Evolutionary conservation across 2,329 filamentous ascomycete genomes (phyloP).

Genomic region (Fusarium marasasianum): DNA sequence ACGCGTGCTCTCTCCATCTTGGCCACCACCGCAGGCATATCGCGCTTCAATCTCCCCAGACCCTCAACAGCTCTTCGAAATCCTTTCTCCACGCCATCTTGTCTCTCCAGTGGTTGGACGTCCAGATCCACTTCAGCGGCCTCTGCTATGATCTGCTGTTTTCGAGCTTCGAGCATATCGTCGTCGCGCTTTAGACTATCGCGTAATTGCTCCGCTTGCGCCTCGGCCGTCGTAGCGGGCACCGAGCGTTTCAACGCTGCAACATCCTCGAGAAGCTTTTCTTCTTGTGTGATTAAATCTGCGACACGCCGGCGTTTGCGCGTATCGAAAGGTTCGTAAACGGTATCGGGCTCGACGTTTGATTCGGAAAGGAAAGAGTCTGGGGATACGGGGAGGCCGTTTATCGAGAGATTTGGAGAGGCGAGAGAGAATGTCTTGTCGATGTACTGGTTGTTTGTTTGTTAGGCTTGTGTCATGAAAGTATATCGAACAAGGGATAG

Average conservation of each 20-base stretch:
- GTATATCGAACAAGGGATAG: not conserved
- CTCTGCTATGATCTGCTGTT: conserved; percentile 24
- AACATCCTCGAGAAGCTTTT: conserved; percentile 71
- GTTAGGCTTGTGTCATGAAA: not conserved
- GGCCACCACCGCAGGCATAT: conserved; percentile 70
- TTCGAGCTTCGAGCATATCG: conserved; percentile 50
- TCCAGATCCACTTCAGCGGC: conserved; percentile 41
- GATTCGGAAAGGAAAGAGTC: conserved; percentile 49
- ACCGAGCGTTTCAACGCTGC: conserved; percentile 66
- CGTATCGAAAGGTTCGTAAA: conserved; percentile 69
- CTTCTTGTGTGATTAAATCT: conserved; percentile 68
- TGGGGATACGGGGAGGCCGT: conserved; percentile 63
- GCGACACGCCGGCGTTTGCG: conserved; percentile 68
- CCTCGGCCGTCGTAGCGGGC: conserved; percentile 55
- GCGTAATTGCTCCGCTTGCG: conserved; percentile 53
- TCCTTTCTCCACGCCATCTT: conserved; percentile 54
- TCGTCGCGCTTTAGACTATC: conserved; percentile 58
- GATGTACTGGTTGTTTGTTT: conserved; percentile 57
- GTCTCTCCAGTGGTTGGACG: conserved; percentile 54
- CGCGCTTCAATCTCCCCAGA: conserved; percentile 63
- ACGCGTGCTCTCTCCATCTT: conserved; percentile 71
- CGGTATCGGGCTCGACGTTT: conserved; percentile 38
- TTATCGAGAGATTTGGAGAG: conserved; percentile 69
- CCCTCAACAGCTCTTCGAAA: conserved; percentile 61
- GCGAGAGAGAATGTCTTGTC: conserved; percentile 67